Conservation (phyloP, 768 basidiomycete species). For the Exidia glandulosa region DNA sequence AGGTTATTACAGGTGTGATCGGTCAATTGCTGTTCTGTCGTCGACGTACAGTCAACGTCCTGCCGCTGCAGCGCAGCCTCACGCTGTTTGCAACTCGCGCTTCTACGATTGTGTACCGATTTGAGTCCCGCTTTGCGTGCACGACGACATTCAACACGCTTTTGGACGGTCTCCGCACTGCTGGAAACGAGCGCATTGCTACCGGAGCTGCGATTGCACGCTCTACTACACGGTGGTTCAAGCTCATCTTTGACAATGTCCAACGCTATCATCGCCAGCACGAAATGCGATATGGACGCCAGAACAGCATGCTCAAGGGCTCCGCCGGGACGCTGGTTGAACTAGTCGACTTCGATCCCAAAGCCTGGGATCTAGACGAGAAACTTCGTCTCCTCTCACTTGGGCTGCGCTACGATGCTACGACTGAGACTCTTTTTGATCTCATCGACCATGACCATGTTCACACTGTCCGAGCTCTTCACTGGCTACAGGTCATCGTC, state of each 20-base stretch:
- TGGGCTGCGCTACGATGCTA: not conserved
- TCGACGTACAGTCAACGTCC: no score
- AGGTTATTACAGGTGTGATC: no score
- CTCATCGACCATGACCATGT: slow-evolving; percentile 6
- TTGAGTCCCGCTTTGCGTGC: no score
- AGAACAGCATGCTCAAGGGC: slow-evolving; percentile 11
- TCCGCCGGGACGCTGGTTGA: slow-evolving; percentile 8
- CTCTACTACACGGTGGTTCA: not conserved
- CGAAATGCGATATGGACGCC: slow-evolving; percentile 4
- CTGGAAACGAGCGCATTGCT: no score
- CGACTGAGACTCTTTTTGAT: slow-evolving; percentile 1
- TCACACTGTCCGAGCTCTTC: not conserved
- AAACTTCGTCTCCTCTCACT: not conserved
- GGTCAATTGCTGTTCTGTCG: no score
- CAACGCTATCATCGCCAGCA: slow-evolving; percentile 5
- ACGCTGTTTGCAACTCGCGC: no score
- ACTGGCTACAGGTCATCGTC: slow-evolving; percentile 4
- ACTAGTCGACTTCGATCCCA: slow-evolving; percentile 2
- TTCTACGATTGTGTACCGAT: no score
- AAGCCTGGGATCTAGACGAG: slow-evolving; percentile 3
- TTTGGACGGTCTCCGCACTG: no score
- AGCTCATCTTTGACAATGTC: slow-evolving; percentile 9
- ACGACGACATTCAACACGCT: no score
- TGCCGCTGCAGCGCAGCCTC: no score
- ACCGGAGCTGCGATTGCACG: no score